Base-by-base conservation (phyloP, 2,329 filamentous ascomycete species). In the Exophiala dermatitidis region DNA sequence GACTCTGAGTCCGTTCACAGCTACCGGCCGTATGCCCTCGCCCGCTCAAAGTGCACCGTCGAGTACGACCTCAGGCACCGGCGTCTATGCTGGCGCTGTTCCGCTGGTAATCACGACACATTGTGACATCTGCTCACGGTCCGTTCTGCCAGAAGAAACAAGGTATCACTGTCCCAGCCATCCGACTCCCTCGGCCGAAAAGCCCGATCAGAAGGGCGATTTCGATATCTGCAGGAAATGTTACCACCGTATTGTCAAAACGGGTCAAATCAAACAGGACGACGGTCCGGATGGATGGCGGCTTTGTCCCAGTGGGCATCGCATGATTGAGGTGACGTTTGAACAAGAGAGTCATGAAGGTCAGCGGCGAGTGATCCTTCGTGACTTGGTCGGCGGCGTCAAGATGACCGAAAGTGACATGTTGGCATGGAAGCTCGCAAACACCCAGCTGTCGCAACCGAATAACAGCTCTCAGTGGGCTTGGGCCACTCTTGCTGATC, bases 231-330 rank as follows among this genome's bases (percentile, higher is more conserved):
- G 90, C 71, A 77, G 77, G 12, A 74, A 77, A 3, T 96, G 90
- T 74, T 96, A 96, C 68, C 72, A 78, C 46, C 79, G 78, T 44
- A 76, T 90, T 5, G 78, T 86, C 1, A 70, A 75, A 1, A 77
- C 77, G 0, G 78, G 80, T 5, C 81, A 81, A 43, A 83, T 96
- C 57, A 83, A 81, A 51, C 72, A 75, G 12, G 85, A 90, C 56
- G 90, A 95, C 60, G 90, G 90, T 0, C 77, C 82, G 3, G 77
- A 76, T 7, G 90, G 90, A 2, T 96, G 91, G 91, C 79, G 90
- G 7, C 79, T 90, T 46, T 97, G 91, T 66, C 76, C 84, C 0
- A 77, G 78, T 40, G 86, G 86, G 3, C 91, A 97, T 65, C 81
- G 90, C 32, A 95, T 95, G 89, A 81, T 84, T 0, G 74, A 94